Evolutionary conservation across 352 stramenopile species (phyloP).

Genomic region (Pythium insidiosum): DNA sequence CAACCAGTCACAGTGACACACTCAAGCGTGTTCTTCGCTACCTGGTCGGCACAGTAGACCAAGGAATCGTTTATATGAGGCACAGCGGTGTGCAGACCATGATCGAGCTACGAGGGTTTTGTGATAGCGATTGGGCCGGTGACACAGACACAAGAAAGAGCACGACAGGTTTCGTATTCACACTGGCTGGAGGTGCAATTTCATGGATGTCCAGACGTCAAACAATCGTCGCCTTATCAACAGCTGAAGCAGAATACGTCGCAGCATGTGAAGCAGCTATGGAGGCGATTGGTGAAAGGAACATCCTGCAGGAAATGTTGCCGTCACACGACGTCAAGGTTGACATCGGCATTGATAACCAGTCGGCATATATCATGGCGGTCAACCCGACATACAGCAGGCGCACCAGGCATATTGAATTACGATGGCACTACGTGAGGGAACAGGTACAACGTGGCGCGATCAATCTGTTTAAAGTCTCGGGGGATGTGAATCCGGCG

Average conservation of each 20-base stretch:
- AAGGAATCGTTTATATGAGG: constrained; percentile 1
- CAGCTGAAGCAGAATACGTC: constrained; percentile 10
- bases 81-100: no score
- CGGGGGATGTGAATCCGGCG: background rate
- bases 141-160: constrained; percentile 3
- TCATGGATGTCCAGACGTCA: constrained; percentile 4
- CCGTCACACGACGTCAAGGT: background rate
- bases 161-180: constrained; percentile 6
- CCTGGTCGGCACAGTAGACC: background rate
- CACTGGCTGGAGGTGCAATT: constrained; percentile 1
- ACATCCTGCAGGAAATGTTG: constrained; percentile 4
- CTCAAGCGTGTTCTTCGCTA: constrained; percentile 7
- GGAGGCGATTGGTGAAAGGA: constrained; percentile 1
- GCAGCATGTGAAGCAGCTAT: constrained; percentile 9
- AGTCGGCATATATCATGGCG: constrained; percentile 1
- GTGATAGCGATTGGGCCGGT: constrained; percentile 6
- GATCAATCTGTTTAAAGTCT: background rate
- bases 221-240: constrained; percentile 3
- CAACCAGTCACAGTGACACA: no score
- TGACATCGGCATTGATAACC: constrained; percentile 6
- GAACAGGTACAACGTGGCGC: constrained; percentile 2
- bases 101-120: constrained; percentile 1
- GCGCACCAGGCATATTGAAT: constrained; percentile 5
- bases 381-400: constrained; percentile 6
- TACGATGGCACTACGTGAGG: constrained; percentile 7